phyloP scores from a whole-genome alignment of 495 filamentous ascomycete species.

The Aspergillus kassunensis region DNA sequence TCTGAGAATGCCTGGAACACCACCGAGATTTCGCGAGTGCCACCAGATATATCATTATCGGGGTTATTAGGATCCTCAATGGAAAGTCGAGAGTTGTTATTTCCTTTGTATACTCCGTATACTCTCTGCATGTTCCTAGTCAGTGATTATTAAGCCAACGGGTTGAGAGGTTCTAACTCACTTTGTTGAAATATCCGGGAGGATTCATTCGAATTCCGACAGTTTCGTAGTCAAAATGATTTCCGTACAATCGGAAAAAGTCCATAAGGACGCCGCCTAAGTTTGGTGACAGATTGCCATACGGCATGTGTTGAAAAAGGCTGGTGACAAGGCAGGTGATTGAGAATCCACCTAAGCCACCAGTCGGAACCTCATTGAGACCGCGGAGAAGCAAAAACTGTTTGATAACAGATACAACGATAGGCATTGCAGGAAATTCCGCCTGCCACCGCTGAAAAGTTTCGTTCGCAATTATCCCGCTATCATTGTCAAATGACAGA shows the following conservation, averaged over 20 bases:
- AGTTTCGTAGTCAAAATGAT: constrained; percentile 60
- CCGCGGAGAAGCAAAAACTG: constrained; percentile 86
- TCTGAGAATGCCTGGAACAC: constrained; percentile 63
- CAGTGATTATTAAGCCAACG: neutral
- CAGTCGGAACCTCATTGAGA: constrained; percentile 83
- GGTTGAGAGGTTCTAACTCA: constrained; percentile 28
- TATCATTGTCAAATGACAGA: constrained; percentile 88
- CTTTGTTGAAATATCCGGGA: constrained; percentile 69
- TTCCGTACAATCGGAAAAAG: constrained; percentile 87
- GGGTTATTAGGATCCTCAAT: constrained; percentile 88
- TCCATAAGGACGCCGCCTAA: constrained; percentile 76
- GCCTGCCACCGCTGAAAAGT: constrained; percentile 77
- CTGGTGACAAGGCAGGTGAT: constrained; percentile 90
- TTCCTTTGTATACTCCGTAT: constrained; percentile 21
- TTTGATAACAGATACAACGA: constrained; percentile 81
- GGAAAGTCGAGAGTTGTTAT: constrained; percentile 54
- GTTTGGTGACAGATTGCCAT: constrained; percentile 57
- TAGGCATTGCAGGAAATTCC: constrained; percentile 76
- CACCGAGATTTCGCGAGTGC: constrained; percentile 58
- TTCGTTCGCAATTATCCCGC: constrained; percentile 69
- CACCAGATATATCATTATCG: constrained; percentile 81
- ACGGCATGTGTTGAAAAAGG: constrained; percentile 73
- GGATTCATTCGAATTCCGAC: constrained; percentile 73
- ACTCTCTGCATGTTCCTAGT: constrained; percentile 15
- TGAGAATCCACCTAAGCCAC: constrained; percentile 92